Evolutionary conservation across 345 rosid genomes (phyloP).

Genomic region (Eucalyptus fibrosa): DNA sequence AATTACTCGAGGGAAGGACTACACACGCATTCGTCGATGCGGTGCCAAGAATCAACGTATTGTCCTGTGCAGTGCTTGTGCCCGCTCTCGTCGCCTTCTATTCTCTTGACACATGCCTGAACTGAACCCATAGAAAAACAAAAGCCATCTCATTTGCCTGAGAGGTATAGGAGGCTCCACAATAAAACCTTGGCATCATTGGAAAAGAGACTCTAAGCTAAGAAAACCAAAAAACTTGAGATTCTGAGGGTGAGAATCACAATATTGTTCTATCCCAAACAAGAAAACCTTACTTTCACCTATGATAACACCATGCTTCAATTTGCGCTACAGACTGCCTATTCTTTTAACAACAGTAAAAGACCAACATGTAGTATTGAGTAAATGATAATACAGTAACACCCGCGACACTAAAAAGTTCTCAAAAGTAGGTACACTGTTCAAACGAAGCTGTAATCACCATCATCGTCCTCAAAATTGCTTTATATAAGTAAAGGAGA

Average conservation of each 20-base stretch:
- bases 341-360: background rate
- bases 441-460: background rate
- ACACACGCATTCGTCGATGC: constrained; percentile 79
- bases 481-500: background rate
- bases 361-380: background rate
- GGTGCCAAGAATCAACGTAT: constrained; percentile 70
- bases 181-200: background rate
- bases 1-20: background rate
- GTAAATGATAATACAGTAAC: background rate
- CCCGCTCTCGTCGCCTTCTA: constrained; percentile 66
- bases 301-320: background rate
- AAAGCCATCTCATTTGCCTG: background rate
- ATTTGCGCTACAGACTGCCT: background rate
- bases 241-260: background rate
- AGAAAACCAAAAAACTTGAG: background rate
- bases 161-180: background rate
- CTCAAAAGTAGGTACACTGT: background rate
- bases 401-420: background rate
- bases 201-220: background rate
- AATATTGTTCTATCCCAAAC: background rate
- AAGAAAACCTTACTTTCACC: background rate
- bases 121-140: constrained; percentile 10
- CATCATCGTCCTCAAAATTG: background rate
- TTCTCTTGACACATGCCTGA: constrained; percentile 89
- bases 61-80: constrained; percentile 93